phyloP scores from a whole-genome alignment of 1,139 yeast genomes.

The Yamadazyma atmosphaerica region DNA sequence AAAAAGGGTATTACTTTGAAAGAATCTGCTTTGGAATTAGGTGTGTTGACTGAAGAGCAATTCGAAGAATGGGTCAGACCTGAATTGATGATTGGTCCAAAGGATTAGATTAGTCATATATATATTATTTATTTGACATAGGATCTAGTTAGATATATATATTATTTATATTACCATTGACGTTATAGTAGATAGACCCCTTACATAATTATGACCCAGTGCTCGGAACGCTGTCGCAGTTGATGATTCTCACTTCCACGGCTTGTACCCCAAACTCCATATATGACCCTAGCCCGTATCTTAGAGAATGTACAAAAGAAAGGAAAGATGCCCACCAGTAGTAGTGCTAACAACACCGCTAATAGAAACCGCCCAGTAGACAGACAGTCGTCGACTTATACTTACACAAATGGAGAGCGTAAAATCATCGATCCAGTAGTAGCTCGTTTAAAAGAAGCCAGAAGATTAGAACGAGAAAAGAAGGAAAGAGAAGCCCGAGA shows the following conservation, averaged over 20 bases:
- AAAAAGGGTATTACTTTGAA: slow-evolving; percentile 95
- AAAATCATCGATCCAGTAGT: slow-evolving; percentile 51
- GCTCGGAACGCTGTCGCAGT: too few species aligned
- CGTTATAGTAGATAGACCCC: too few species aligned
- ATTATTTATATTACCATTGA: too few species aligned
- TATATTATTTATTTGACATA: too few species aligned
- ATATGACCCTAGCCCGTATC: slow-evolving; percentile 26
- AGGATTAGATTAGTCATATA: slow-evolving; percentile 32
- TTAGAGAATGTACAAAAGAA: slow-evolving; percentile 32
- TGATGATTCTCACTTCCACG: not conserved
- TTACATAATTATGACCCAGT: too few species aligned
- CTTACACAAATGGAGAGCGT: slow-evolving; percentile 14
- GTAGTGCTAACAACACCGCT: not conserved
- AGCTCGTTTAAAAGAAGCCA: slow-evolving; percentile 61
- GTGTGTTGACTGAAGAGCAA: slow-evolving; percentile 77
- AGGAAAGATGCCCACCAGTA: slow-evolving; percentile 20
- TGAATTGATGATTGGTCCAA: slow-evolving; percentile 97
- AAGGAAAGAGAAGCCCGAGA: slow-evolving; percentile 34
- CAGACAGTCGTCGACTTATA: slow-evolving; percentile 10
- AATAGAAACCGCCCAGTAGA: not conserved
- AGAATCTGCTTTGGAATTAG: slow-evolving; percentile 89
- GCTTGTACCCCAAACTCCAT: too few species aligned
- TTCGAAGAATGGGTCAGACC: slow-evolving; percentile 98
- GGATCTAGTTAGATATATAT: too few species aligned
- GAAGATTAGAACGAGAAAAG: slow-evolving; percentile 54